Percentiles rank a stretch among this genome's conserved stretches.
phyloP scores from a whole-genome alignment of 805 yeast genomes.

The Metschnikowia picachoensis region DNA sequence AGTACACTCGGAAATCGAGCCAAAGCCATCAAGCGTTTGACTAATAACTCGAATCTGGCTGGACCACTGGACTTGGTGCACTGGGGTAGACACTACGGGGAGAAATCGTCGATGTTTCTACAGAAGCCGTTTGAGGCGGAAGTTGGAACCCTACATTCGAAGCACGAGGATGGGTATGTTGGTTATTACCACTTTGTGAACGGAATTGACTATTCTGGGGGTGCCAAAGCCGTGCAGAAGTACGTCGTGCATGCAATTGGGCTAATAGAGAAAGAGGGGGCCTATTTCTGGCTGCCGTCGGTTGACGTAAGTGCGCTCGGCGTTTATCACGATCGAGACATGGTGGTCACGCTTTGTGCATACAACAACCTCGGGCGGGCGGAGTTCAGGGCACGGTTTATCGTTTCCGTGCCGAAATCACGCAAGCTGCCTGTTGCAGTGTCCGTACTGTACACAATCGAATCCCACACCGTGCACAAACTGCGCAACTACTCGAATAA shows the following conservation, averaged over 20 bases:
- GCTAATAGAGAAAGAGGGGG: slow-evolving; percentile 14
- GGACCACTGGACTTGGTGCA: slow-evolving; percentile 42
- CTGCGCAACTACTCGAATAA: slow-evolving; percentile 13
- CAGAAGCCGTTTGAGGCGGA: slow-evolving; percentile 25
- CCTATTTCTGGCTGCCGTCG: slow-evolving; percentile 17
- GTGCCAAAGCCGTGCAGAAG: slow-evolving; percentile 25
- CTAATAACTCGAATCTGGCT: slow-evolving; percentile 10
- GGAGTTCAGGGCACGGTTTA: slow-evolving; percentile 68
- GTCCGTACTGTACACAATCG: slow-evolving; percentile 10
- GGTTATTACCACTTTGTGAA: slow-evolving; percentile 39
- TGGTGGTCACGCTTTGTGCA: slow-evolving; percentile 55
- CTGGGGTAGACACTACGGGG: slow-evolving; percentile 34
- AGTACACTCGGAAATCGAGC: slow-evolving; percentile 26
- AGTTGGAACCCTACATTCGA: slow-evolving; percentile 7
- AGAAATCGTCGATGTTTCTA: slow-evolving; percentile 24
- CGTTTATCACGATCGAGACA: slow-evolving; percentile 19
- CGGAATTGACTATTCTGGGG: slow-evolving; percentile 25
- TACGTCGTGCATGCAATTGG: slow-evolving; percentile 29
- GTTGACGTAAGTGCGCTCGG: slow-evolving; percentile 6
- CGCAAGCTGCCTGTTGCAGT: slow-evolving; percentile 8
- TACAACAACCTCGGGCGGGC: slow-evolving; percentile 71
- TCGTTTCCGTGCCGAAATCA: slow-evolving; percentile 22
- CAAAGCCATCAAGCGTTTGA: slow-evolving; percentile 18
- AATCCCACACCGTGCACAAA: slow-evolving; percentile 8
- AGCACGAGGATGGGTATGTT: slow-evolving; percentile 37